Evolutionary conservation across 305 asterid genomes (phyloP).

Genomic region (Solanum hybrid): DNA sequence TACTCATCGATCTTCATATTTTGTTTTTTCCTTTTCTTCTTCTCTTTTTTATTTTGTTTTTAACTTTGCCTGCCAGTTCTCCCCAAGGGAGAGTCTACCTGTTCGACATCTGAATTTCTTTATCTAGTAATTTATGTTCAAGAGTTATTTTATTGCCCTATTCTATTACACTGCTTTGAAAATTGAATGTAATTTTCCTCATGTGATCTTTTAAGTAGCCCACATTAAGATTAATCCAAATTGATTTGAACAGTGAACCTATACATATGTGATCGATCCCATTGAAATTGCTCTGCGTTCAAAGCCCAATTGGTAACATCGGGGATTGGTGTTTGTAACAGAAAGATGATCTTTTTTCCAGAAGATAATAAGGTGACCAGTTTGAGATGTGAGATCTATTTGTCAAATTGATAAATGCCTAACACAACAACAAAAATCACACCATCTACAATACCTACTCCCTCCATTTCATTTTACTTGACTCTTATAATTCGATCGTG

Average conservation of each 20-base stretch:
- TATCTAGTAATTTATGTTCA: neutral
- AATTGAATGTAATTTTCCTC: neutral
- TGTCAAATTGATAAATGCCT: no score
- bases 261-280: neutral
- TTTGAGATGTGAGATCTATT: no score
- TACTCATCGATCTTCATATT: neutral
- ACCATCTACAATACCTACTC: neutral
- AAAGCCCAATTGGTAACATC: no score
- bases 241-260: neutral
- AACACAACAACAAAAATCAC: no score
- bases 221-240: neutral
- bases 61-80: constrained; percentile 10
- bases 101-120: constrained; percentile 2
- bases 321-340: no score
- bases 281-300: neutral
- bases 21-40: neutral
- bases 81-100: constrained; percentile 37
- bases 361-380: no score
- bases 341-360: no score
- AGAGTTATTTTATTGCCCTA: neutral
- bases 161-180: neutral
- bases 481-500: no score
- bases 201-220: neutral
- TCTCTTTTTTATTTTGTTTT: neutral
- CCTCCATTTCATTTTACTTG: neutral